Conservation (phyloP, 208 protist species). For the Leishmania braziliensis region DNA sequence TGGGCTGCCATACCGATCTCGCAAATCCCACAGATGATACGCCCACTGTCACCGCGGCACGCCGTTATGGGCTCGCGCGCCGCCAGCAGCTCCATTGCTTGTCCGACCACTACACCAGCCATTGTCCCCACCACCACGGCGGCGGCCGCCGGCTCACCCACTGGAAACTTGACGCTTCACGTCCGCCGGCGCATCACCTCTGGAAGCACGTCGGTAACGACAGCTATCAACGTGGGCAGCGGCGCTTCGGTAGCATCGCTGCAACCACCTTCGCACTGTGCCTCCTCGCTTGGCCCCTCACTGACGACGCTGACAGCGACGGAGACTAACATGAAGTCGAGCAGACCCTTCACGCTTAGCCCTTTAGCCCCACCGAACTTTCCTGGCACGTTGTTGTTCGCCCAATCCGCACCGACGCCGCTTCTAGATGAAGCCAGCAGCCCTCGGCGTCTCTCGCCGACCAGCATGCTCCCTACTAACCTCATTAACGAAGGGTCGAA, state of each 20-base stretch:
- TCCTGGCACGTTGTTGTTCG: not conserved
- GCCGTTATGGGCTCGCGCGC: not conserved
- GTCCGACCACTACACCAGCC: not conserved
- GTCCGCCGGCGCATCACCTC: conserved; percentile 16
- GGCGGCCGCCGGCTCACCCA: not conserved
- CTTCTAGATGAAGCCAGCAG: not conserved
- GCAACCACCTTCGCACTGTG: not conserved
- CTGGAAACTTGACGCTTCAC: conserved; percentile 8
- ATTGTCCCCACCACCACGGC: not conserved
- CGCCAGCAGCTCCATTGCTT: not conserved
- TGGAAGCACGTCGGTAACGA: not conserved
- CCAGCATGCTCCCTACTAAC: conserved; percentile 36
- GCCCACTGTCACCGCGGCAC: not conserved
- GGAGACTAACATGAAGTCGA: not conserved
- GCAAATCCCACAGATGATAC: not conserved
- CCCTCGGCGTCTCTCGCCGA: conserved; percentile 26
- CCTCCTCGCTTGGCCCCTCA: not conserved
- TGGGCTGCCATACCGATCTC: not conserved
- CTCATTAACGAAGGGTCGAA: conserved; percentile 46
- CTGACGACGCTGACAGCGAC: not conserved
- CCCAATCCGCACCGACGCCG: not conserved
- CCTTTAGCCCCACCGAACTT: not conserved
- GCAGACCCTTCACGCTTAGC: not conserved
- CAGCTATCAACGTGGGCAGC: not conserved
- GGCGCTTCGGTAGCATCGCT: not conserved